A percentile compares a stretch with the other conserved stretches of the same genome.
These are phyloP conservation scores for Parasarocladium wereldwijsianum DNA, from an alignment of 2,329 filamentous ascomycete species.

Conservation along the genomic window DNA sequence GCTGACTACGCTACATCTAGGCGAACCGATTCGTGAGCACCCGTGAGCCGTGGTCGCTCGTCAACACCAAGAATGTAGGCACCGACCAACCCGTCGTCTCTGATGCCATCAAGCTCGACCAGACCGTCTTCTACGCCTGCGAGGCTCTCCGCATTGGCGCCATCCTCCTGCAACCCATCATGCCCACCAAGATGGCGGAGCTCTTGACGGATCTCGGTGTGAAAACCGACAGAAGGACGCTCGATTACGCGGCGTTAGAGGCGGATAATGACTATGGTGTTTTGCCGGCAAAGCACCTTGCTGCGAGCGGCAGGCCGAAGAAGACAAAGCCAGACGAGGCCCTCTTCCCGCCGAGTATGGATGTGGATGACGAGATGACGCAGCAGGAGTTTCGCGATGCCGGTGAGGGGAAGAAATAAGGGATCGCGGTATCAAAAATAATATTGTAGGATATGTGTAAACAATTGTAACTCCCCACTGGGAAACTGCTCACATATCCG, in stretches of 20 bases:
- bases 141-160: conserved; percentile 68
- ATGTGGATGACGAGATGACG: conserved; percentile 2
- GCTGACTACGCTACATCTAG: conserved; percentile 12
- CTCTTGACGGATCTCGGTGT: conserved; percentile 73
- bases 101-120: conserved; percentile 29
- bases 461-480: neutral
- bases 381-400: too few relatives aligned
- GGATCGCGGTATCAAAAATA: neutral
- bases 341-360: conserved; percentile 31
- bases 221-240: conserved; percentile 39
- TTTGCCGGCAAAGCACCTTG: conserved; percentile 10
- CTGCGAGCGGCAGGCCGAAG: conserved; percentile 13
- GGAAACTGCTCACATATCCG: too few relatives aligned
- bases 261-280: conserved; percentile 57
- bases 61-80: conserved; percentile 16
- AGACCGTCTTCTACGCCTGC: conserved; percentile 52
- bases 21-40: conserved; percentile 37
- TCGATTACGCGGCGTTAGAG: conserved; percentile 46
- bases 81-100: conserved; percentile 19
- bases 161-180: conserved; percentile 82
- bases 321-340: conserved; percentile 24
- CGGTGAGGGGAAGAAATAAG: neutral
- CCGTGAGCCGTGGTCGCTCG: conserved; percentile 52
- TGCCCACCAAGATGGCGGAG: conserved; percentile 60
- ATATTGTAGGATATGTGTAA: neutral